Evolutionary conservation across 345 rosid species (phyloP).

Genomic region (Nasturtium officinale): DNA sequence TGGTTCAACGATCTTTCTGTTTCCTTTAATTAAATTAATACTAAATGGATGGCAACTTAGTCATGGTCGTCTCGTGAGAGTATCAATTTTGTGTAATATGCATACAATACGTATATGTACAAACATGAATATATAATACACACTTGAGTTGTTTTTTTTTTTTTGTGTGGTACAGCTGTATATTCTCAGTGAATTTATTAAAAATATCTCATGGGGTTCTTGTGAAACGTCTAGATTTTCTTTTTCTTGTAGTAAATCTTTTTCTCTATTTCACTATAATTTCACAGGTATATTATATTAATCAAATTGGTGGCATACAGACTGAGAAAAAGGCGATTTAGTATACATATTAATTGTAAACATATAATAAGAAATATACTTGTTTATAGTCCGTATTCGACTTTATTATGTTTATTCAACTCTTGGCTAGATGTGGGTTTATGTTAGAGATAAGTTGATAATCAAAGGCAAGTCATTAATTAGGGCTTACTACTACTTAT

Average conservation of each 20-base stretch:
- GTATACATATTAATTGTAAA: background rate
- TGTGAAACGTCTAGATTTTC: conserved; percentile 18
- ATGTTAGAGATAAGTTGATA: background rate
- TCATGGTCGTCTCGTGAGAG: conserved; percentile 37
- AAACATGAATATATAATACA: conserved; percentile 1
- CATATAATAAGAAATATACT: background rate
- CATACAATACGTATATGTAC: conserved; percentile 5
- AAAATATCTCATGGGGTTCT: conserved; percentile 24
- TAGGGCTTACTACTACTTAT: background rate
- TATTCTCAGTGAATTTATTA: conserved; percentile 39
- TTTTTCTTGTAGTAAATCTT: background rate
- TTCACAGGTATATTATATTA: no score
- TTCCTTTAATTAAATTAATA: background rate
- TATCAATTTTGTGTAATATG: background rate
- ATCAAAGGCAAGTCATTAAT: background rate
- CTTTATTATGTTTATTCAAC: background rate
- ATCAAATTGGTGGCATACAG: conserved; percentile 31
- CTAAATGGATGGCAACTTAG: background rate
- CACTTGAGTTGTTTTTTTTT: conserved; percentile 27
- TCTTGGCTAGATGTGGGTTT: background rate
- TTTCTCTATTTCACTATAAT: background rate
- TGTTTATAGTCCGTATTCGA: background rate
- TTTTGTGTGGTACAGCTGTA: no score
- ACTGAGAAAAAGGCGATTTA: conserved; percentile 28
- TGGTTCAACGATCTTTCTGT: background rate